Evolutionary conservation across 139 green algal genomes (phyloP).

Genomic region (Chlorella sp.): DNA sequence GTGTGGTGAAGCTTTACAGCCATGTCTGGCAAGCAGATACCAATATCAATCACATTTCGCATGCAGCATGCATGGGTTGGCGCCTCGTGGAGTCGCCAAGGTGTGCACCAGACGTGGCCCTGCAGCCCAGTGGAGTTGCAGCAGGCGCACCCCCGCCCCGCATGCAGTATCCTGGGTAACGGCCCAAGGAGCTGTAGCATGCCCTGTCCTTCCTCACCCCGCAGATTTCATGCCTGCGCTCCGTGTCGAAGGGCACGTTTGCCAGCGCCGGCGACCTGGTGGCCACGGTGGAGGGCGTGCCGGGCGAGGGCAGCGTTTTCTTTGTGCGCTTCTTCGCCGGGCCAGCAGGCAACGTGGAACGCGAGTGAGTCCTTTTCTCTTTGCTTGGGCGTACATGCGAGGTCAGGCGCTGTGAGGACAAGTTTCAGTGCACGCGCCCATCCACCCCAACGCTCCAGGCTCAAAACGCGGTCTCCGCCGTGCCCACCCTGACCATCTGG

Average conservation of each 20-base stretch:
- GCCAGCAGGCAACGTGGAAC: not conserved
- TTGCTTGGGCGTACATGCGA: too few species aligned
- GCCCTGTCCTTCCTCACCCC: not conserved
- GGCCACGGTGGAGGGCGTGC: constrained; percentile 18
- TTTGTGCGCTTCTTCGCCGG: not conserved
- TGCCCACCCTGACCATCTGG: too few species aligned
- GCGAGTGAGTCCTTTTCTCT: too few species aligned
- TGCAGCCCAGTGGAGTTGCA: too few species aligned
- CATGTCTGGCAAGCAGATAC: too few species aligned
- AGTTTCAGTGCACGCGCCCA: too few species aligned
- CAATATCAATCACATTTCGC: too few species aligned
- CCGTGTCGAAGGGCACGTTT: constrained; percentile 11
- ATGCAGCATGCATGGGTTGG: not conserved
- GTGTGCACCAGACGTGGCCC: not conserved
- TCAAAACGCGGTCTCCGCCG: too few species aligned
- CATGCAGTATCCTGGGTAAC: not conserved
- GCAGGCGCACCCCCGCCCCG: too few species aligned
- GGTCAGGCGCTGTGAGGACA: too few species aligned
- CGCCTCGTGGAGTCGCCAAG: not conserved
- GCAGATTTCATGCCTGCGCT: constrained; percentile 12
- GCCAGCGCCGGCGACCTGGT: constrained; percentile 25
- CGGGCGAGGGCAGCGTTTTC: constrained; percentile 1
- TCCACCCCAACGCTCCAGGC: too few species aligned
- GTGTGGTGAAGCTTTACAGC: too few species aligned
- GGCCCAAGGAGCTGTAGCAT: not conserved